These are phyloP conservation scores for Cutaneotrichosporon sp. DNA, from an alignment of 1,284 basidiomycete genomes.

Conservation along the genomic window DNA sequence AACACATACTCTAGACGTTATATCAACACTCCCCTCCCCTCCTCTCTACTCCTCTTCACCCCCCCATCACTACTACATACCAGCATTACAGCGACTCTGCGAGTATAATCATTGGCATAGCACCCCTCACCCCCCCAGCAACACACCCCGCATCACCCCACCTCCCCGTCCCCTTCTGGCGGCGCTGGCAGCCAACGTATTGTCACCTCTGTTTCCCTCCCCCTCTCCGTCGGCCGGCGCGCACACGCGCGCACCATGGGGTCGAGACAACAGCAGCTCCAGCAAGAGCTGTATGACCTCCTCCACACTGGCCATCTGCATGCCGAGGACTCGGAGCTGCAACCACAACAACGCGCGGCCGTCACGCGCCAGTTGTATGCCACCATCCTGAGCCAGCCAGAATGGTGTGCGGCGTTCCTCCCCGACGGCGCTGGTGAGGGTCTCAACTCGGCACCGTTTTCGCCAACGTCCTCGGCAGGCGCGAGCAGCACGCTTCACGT, in stretches of 20 bases:
- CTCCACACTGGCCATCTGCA: constrained; percentile 12
- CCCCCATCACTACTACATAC: no score
- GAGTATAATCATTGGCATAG: no score
- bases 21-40: no score
- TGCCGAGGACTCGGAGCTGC: constrained; percentile 11
- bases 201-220: not conserved
- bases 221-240: not conserved
- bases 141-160: no score
- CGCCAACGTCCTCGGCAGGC: not conserved
- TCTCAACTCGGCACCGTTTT: not conserved
- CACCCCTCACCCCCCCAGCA: no score
- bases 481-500: not conserved
- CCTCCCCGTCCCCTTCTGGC: no score
- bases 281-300: constrained; percentile 9
- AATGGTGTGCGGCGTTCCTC: constrained; percentile 26
- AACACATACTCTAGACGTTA: no score
- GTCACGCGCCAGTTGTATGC: constrained; percentile 31
- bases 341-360: constrained; percentile 21
- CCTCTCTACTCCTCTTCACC: no score
- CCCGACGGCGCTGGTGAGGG: constrained; percentile 1
- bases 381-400: constrained; percentile 28
- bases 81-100: no score
- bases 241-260: constrained; percentile 11
- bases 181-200: no score
- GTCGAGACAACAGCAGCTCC: constrained; percentile 5